phyloP scores from a whole-genome alignment of 1,139 yeast genomes.

The Magnusiomyces paraingens region DNA sequence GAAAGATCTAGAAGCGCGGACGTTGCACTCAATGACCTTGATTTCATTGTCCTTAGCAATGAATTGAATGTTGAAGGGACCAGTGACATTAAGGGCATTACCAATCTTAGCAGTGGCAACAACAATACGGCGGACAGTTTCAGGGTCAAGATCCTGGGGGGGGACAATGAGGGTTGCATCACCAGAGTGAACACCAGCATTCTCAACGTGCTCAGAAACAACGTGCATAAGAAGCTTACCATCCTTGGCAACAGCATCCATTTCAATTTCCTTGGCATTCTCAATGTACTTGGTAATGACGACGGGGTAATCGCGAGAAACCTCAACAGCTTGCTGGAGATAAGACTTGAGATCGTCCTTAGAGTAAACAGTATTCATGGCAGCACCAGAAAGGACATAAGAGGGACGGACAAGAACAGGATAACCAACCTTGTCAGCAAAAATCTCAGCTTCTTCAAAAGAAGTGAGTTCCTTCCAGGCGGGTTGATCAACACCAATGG shows the following conservation, averaged over 20 bases:
- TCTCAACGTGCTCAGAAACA: conserved; percentile 95
- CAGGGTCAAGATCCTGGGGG: conserved; percentile 91
- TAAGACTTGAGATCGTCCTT: conserved; percentile 74
- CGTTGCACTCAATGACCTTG: conserved; percentile 96
- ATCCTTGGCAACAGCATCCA: conserved; percentile 89
- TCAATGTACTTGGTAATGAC: conserved; percentile 93
- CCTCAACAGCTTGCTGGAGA: conserved; percentile 81
- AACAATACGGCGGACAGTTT: conserved; percentile 84
- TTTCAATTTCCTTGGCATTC: conserved; percentile 95
- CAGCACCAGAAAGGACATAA: conserved; percentile 95
- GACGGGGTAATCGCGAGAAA: conserved; percentile 93
- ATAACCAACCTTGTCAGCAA: conserved; percentile 82
- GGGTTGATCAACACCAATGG: conserved; percentile 91
- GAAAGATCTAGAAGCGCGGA: conserved; percentile 97
- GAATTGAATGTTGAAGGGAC: conserved; percentile 98
- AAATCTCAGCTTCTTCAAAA: conserved; percentile 72
- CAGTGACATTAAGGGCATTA: conserved; percentile 93
- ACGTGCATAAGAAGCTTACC: conserved; percentile 92
- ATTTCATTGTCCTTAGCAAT: conserved; percentile 54
- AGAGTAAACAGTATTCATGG: conserved; percentile 87
- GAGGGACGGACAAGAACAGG: conserved; percentile 98
- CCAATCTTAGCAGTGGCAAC: conserved; percentile 97
- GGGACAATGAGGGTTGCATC: conserved; percentile 95
- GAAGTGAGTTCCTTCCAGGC: conserved; percentile 95
- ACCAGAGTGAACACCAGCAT: conserved; percentile 98